phyloP scores from a whole-genome alignment of 495 filamentous ascomycete species.

The Neurospora sp. region DNA sequence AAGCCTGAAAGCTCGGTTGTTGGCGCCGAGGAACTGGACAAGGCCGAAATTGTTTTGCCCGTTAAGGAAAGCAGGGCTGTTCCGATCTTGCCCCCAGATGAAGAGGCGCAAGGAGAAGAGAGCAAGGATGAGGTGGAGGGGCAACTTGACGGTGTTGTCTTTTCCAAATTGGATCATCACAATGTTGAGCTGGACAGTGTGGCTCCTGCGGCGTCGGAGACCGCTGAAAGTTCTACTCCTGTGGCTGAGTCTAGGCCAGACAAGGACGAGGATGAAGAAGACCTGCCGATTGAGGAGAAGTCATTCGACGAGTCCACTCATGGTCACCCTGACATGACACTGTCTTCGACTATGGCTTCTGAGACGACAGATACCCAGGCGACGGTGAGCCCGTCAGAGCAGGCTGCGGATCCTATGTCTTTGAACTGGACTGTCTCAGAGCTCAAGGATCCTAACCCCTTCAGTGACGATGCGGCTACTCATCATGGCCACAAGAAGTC shows the following conservation, averaged over 20 bases:
- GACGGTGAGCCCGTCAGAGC: conserved; percentile 35
- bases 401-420: conserved; percentile 29
- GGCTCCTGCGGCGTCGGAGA: conserved; percentile 57
- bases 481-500: conserved; percentile 44
- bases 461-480: conserved; percentile 27
- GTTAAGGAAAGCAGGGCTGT: conserved; percentile 68
- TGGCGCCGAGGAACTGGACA: conserved; percentile 55
- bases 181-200: conserved; percentile 51
- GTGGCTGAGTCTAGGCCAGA: conserved; percentile 11
- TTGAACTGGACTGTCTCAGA: conserved; percentile 35
- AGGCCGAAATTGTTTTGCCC: conserved; percentile 48
- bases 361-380: conserved; percentile 39
- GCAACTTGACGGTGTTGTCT: conserved; percentile 44
- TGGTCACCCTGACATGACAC: conserved; percentile 28
- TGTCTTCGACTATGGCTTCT: conserved; percentile 35
- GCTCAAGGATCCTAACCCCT: conserved; percentile 32
- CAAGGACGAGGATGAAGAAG: conserved; percentile 19
- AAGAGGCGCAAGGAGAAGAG: conserved; percentile 18
- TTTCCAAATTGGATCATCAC: conserved; percentile 63
- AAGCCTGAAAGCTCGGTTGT: conserved; percentile 53
- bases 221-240: conserved; percentile 22
- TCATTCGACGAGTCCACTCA: conserved; percentile 37
- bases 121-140: conserved; percentile 40
- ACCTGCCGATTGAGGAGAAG: conserved; percentile 20
- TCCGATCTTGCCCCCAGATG: conserved; percentile 63